These are phyloP conservation scores for Casuarina equisetifolia DNA, from an alignment of 306 rosid species.

Conservation along the genomic window DNA sequence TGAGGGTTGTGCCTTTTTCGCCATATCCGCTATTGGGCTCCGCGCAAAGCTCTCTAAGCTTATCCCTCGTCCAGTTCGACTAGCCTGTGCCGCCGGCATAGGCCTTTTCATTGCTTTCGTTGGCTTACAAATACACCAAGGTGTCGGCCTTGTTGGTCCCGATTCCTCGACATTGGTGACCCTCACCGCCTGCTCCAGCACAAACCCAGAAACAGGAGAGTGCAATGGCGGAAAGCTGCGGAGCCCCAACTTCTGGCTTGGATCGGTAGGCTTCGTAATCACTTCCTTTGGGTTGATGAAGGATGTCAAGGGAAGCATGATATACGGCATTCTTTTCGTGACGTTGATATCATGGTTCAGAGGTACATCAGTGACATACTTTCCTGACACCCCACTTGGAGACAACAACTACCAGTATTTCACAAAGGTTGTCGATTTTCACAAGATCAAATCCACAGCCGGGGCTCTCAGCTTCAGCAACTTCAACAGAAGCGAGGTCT, in stretches of 20 bases:
- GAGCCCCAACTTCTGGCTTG: slow-evolving; percentile 79
- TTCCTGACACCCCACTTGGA: slow-evolving; percentile 66
- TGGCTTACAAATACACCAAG: slow-evolving; percentile 73
- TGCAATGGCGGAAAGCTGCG: slow-evolving; percentile 69
- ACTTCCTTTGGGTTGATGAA: slow-evolving; percentile 70
- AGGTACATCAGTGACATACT: slow-evolving; percentile 66
- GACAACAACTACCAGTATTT: slow-evolving; percentile 57
- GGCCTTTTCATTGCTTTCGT: slow-evolving; percentile 95
- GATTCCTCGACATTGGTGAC: slow-evolving; percentile 67
- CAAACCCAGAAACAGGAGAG: slow-evolving; percentile 65
- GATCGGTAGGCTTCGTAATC: slow-evolving; percentile 58
- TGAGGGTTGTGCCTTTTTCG: slow-evolving; percentile 66
- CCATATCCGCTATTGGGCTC: slow-evolving; percentile 70
- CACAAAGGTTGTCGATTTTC: slow-evolving; percentile 77
- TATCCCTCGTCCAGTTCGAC: slow-evolving; percentile 65
- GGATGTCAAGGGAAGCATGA: slow-evolving; percentile 79
- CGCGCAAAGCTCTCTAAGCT: slow-evolving; percentile 74
- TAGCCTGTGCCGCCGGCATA: slow-evolving; percentile 78
- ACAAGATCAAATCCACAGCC: slow-evolving; percentile 61
- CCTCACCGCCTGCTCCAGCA: slow-evolving; percentile 54
- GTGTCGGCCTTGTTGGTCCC: slow-evolving; percentile 83
- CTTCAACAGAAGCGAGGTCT: slow-evolving; percentile 59
- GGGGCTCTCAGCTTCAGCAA: slow-evolving; percentile 60
- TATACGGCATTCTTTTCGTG: slow-evolving; percentile 79
- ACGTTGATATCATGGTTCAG: slow-evolving; percentile 80